Evolutionary conservation across 495 filamentous ascomycete genomes (phyloP).

Genomic region (Penicillium cinerascens): DNA sequence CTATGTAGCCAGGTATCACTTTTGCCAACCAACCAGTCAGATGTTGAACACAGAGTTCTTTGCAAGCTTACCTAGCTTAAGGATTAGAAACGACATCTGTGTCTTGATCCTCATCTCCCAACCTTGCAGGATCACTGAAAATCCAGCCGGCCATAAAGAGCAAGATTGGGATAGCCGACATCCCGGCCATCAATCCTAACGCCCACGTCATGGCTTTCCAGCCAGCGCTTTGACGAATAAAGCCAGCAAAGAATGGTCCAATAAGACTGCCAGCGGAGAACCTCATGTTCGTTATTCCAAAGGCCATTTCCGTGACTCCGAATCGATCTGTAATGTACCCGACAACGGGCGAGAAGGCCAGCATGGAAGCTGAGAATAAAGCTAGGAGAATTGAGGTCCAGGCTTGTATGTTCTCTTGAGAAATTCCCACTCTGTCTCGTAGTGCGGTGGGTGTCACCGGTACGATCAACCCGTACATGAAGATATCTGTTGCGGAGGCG

Average conservation of each 20-base stretch:
- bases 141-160: neutral
- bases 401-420: neutral
- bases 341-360: neutral
- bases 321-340: neutral
- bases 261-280: neutral
- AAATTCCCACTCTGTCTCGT: neutral
- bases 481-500: neutral
- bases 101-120: neutral
- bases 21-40: too few species aligned
- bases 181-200: neutral
- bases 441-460: neutral
- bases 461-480: neutral
- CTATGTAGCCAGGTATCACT: too few species aligned
- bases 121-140: neutral
- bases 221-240: neutral
- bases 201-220: neutral
- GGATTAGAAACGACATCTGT: neutral
- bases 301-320: neutral
- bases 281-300: neutral
- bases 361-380: neutral
- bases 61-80: too few species aligned
- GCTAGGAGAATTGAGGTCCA: neutral
- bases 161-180: neutral
- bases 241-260: neutral
- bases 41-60: too few species aligned